Percentiles rank a stretch among this genome's conserved stretches.
phyloP scores from a whole-genome alignment of 441 rosid species.

The Theobroma grandiflorum region DNA sequence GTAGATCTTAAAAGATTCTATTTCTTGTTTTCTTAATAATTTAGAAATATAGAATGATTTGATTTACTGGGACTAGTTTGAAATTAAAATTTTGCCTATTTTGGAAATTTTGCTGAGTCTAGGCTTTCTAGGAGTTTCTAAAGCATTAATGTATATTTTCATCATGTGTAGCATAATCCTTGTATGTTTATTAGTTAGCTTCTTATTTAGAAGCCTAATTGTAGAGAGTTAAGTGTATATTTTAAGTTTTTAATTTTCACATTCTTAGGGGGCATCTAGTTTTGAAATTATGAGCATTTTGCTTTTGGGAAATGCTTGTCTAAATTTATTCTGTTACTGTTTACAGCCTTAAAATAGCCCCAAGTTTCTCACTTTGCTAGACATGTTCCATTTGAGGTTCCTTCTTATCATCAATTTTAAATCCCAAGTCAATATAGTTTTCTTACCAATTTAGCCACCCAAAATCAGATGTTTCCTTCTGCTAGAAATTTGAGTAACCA shows the following conservation, averaged over 20 bases:
- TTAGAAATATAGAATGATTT: not conserved
- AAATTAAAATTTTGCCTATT: not conserved
- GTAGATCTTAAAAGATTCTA: not conserved
- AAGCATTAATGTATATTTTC: not conserved
- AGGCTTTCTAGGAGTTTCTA: not conserved
- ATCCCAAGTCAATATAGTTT: not conserved
- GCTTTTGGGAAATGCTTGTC: not conserved
- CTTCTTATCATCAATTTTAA: not conserved
- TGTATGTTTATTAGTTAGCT: not conserved
- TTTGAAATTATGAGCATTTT: conserved; percentile 7
- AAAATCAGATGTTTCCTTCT: conserved; percentile 1
- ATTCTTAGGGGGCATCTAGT: not conserved
- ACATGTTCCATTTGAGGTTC: not conserved
- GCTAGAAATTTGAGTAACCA: not conserved
- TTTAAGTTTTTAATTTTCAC: not conserved
- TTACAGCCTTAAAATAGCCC: not conserved
- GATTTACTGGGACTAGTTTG: not conserved
- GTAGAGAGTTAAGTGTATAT: not conserved
- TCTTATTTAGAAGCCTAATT: not conserved
- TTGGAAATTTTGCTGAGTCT: not conserved
- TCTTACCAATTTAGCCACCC: conserved; percentile 4
- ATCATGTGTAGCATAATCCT: not conserved
- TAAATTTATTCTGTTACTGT: not conserved
- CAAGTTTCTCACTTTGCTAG: not conserved
- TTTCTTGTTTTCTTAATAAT: conserved; percentile 5